Percentiles rank a stretch among this genome's conserved stretches.
Conservation (phyloP, 441 rosid species). For the Pelargonium hybrid region DNA sequence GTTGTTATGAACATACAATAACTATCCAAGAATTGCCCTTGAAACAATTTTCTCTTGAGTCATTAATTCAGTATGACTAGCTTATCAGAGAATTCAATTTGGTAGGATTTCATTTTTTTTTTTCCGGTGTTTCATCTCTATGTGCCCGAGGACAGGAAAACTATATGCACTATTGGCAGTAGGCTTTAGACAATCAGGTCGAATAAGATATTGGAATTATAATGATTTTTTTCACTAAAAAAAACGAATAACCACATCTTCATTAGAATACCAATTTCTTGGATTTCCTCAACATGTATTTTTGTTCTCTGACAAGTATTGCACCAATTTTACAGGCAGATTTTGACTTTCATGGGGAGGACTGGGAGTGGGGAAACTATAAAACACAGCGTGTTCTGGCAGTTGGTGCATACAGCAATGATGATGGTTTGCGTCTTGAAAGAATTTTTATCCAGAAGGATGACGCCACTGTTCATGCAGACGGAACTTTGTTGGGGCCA, state of each 20-base stretch:
- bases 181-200: not conserved
- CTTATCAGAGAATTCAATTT: not conserved
- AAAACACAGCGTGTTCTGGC: constrained; percentile 86
- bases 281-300: not conserved
- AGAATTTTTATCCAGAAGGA: constrained; percentile 92
- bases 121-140: no score
- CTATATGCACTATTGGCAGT: not conserved
- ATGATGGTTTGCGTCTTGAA: constrained; percentile 91
- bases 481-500: constrained; percentile 85
- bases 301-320: constrained; percentile 6
- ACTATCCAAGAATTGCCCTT: not conserved
- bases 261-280: not conserved
- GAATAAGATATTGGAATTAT: not conserved
- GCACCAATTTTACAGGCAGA: constrained; percentile 59
- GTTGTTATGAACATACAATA: not conserved
- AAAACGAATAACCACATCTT: not conserved
- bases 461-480: constrained; percentile 96
- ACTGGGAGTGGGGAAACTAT: constrained; percentile 98
- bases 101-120: not conserved
- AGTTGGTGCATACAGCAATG: constrained; percentile 86
- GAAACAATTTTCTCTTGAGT: not conserved
- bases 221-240: not conserved
- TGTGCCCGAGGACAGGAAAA: no score
- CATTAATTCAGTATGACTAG: not conserved
- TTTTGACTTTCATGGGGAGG: constrained; percentile 95